Evolutionary conservation across 805 yeast genomes (phyloP).

Genomic region (Saturnispora besseyi): DNA sequence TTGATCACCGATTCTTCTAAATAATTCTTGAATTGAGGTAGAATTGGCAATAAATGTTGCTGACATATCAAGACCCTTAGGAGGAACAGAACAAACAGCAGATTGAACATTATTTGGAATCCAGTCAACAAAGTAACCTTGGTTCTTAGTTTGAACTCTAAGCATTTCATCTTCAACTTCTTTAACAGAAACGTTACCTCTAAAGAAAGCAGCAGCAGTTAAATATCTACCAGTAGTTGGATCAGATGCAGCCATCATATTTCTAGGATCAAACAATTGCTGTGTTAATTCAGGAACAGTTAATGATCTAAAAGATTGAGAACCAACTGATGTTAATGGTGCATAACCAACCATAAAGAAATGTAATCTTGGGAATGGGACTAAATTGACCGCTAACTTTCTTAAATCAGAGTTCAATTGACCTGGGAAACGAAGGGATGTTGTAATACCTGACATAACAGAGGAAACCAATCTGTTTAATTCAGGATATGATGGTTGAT

Average conservation of each 20-base stretch:
- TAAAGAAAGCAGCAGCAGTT: constrained; percentile 88
- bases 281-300: constrained; percentile 88
- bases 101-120: constrained; percentile 93
- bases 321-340: constrained; percentile 73
- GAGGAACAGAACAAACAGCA: constrained; percentile 87
- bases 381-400: constrained; percentile 87
- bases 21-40: constrained; percentile 84
- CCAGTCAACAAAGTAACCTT: constrained; percentile 88
- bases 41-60: constrained; percentile 93
- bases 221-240: constrained; percentile 86
- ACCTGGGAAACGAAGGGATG: constrained; percentile 90
- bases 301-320: constrained; percentile 74
- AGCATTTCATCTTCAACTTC: constrained; percentile 93
- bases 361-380: constrained; percentile 92
- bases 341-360: constrained; percentile 95
- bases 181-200: constrained; percentile 87
- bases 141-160: constrained; percentile 72
- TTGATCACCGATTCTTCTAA: constrained; percentile 83
- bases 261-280: constrained; percentile 85
- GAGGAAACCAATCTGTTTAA: constrained; percentile 77
- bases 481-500: constrained; percentile 70
- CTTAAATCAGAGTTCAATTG: constrained; percentile 89
- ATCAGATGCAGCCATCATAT: constrained; percentile 94
- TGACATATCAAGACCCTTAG: constrained; percentile 75
- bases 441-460: constrained; percentile 93